Base-by-base conservation (phyloP, 1,139 yeast genomes). In the Hyphopichia burtonii region DNA sequence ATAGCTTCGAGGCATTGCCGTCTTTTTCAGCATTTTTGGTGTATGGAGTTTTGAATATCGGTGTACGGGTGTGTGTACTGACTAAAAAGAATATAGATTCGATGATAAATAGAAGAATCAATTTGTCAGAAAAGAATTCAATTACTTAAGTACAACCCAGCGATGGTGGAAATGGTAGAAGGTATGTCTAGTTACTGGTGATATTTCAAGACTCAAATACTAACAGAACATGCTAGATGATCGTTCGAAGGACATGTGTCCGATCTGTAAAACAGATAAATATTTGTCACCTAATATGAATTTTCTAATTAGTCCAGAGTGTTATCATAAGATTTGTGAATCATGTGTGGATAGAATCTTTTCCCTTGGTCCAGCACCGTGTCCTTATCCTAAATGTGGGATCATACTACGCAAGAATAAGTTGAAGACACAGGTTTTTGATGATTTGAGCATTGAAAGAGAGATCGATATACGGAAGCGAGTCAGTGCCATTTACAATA, bases 311-410 rank as follows among this genome's bases (percentile, higher is more conserved):
- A 93, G 93, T 56, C 96, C 98, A 0, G 99, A 93, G 61, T 93
- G 99, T 65, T 93, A 94, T 60, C 99, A 93, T 60, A 91, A 89
- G 72, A 93, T 93, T 63, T 93, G 99, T 67, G 96, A 89, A 59
- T 84, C 96, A 3, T 93, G 99, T 65, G 98, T 90, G 36, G 98
- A 91, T 63, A 75, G 98, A 52, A 89, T 93, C 43, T 93, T 89
- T 61, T 82, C 96, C 11, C 67, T 87, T 39, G 99, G 99, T 4
- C 99, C 99, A 0, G 94, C 97, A 0, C 94, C 93, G 20, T 93
- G 99, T 62, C 99, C 99, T 0, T 91, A 90, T 61, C 89, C 93
- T 6, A 83, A 85, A 40, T 93, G 99, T 68, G 91, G 86, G 41
- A 88, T 86, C 69, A 88, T 85, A 11, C 68, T 93, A 48, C 72